These are phyloP conservation scores for Aspergillus aculeatinus DNA, from an alignment of 2,329 filamentous ascomycete species.

Conservation along the genomic window DNA sequence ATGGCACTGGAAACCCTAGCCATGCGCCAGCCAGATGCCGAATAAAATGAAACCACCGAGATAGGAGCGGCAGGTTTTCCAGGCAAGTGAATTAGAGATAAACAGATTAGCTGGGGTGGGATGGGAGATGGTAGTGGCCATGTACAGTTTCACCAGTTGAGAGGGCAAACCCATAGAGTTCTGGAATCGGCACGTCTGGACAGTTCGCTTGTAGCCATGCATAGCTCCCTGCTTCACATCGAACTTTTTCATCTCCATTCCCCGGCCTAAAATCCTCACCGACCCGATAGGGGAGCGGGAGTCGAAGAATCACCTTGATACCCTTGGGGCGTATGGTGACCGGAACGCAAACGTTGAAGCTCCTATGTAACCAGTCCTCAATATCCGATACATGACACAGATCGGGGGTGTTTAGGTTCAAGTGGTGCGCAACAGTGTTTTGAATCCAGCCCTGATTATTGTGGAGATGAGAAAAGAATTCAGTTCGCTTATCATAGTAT, in stretches of 20 bases:
- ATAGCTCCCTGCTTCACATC: slow-evolving; percentile 30
- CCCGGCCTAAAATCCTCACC: slow-evolving; percentile 26
- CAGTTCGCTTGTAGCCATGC: slow-evolving; percentile 27
- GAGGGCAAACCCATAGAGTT: neutral
- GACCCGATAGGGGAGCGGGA: slow-evolving; percentile 26
- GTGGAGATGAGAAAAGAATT: slow-evolving; percentile 23
- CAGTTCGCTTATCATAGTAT: slow-evolving; percentile 18
- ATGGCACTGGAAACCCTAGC: too few relatives aligned
- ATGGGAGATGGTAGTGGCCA: too few relatives aligned
- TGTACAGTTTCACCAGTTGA: neutral
- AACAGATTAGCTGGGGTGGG: too few relatives aligned
- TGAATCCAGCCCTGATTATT: slow-evolving; percentile 23
- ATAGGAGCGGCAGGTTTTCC: too few relatives aligned
- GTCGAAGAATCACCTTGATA: slow-evolving; percentile 20
- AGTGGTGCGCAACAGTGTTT: slow-evolving; percentile 28
- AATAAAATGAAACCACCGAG: too few relatives aligned
- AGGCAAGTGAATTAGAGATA: too few relatives aligned
- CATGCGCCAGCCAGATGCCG: too few relatives aligned
- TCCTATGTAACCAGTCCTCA: slow-evolving; percentile 22
- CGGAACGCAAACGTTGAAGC: slow-evolving; percentile 29
- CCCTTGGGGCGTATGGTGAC: slow-evolving; percentile 11
- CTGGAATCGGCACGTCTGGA: slow-evolving; percentile 25
- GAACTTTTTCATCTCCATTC: slow-evolving; percentile 30
- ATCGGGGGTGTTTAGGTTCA: slow-evolving; percentile 18
- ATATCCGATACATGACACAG: slow-evolving; percentile 9